Base-by-base conservation (phyloP, 164 flowering plant genomes). In the Aristolochia fimbriata region DNA sequence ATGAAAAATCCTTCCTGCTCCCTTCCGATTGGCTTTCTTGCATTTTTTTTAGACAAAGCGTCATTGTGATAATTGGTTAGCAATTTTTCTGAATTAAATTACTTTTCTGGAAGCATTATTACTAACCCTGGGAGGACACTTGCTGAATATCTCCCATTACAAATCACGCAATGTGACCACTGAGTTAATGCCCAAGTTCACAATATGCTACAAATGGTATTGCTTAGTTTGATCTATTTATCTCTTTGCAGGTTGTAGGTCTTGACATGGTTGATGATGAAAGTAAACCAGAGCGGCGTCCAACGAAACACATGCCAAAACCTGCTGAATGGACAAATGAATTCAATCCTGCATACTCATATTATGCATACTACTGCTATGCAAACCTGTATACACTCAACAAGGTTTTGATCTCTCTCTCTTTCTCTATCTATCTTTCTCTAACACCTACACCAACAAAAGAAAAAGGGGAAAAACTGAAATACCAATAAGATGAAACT, bases 201-300 rank as follows among this genome's bases (percentile, higher is more conserved):
- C 20, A 50, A 50, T 2, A 19, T n/a, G 12, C 22, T 50, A 7
- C 7, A 8, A 19, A 50, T 37, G 4, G 4, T 37, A 37, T 10
- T 17, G 22, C 21, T 50, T n/a, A 19, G 3, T 22, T 50, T n/a
- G 12, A n/a, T 22, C 21, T 23, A 17, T 52, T 47, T 67, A 10
- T 7, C 43, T 37, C 10, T 37, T 68, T 70, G 53, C 73, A 91
- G 99, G 97, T 94, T 70, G 99, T 94, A 62, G 97, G 99, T 24
- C 70, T 94, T 53, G 99, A 94, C 77, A 76, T 94, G 72, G 99
- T 94, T 64, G 99, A 94, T 83, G 99, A 94, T 73, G 99, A 94
- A 72, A 94, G 97, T 73, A 94, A 91, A 71, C 96, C 99, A 62
- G 99, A 94, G 73, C 84, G 99, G 62, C 91, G 97, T 51, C 99